Evolutionary conservation across 1,139 yeast species (phyloP).

Genomic region (Yamadazyma songkhlaensis): DNA sequence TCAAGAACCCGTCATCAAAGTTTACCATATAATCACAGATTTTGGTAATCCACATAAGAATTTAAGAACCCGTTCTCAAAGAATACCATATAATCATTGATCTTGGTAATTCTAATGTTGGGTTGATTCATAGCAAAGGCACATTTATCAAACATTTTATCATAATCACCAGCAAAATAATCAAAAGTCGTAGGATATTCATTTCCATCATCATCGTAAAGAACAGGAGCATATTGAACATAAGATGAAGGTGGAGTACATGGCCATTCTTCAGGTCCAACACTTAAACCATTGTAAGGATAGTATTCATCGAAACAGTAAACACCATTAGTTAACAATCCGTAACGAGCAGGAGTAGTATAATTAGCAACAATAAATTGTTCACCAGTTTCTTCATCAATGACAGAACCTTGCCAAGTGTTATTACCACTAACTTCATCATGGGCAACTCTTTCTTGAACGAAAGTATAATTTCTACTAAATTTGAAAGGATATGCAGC

Average conservation of each 20-base stretch:
- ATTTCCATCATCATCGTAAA: slow-evolving; percentile 4
- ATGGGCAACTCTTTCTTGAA: slow-evolving; percentile 3
- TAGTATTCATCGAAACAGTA: slow-evolving; percentile 11
- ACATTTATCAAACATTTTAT: not conserved
- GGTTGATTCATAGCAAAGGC: not conserved
- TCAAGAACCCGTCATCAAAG: no score
- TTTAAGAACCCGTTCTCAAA: slow-evolving; percentile 6
- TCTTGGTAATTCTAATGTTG: slow-evolving; percentile 1
- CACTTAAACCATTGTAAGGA: not conserved
- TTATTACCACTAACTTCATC: slow-evolving; percentile 7
- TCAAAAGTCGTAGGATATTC: not conserved
- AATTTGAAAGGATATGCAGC: slow-evolving; percentile 11
- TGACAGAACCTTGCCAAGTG: slow-evolving; percentile 12
- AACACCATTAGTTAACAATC: slow-evolving; percentile 2
- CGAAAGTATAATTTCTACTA: slow-evolving; percentile 11
- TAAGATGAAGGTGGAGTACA: slow-evolving; percentile 4
- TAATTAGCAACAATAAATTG: slow-evolving; percentile 8
- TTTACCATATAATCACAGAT: no score
- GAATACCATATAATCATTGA: slow-evolving; percentile 4
- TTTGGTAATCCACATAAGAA: no score
- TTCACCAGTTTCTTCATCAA: slow-evolving; percentile 11
- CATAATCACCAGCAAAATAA: not conserved
- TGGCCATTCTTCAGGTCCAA: not conserved
- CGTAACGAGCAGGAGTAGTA: slow-evolving; percentile 11
- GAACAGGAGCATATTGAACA: slow-evolving; percentile 11